Evolutionary conservation across 2,329 filamentous ascomycete species (phyloP).

Genomic region (Aphanoascus verrucosus): DNA sequence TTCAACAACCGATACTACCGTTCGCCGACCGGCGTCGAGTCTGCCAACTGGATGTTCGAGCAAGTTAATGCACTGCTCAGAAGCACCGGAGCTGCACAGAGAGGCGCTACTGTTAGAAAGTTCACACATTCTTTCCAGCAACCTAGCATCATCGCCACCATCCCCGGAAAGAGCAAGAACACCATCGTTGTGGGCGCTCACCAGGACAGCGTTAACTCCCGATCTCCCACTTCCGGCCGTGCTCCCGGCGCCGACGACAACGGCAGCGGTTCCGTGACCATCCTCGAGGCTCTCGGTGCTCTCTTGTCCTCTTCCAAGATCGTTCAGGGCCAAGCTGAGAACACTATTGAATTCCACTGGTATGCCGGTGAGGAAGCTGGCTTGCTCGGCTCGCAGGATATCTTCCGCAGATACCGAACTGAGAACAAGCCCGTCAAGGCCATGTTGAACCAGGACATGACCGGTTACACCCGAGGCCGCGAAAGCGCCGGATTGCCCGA

Average conservation of each 20-base stretch:
- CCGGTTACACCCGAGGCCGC: conserved; percentile 6
- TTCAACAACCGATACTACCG: conserved; percentile 11
- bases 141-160: conserved; percentile 6
- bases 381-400: conserved; percentile 6
- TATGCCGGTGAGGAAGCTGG: conserved; percentile 11
- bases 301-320: conserved; percentile 5
- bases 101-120: not conserved
- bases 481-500: conserved; percentile 5
- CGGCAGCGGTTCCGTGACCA: conserved; percentile 6
- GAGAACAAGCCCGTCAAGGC: conserved; percentile 6
- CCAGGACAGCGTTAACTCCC: conserved; percentile 9
- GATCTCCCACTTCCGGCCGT: not conserved
- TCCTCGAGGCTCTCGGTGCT: conserved; percentile 3
- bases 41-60: conserved; percentile 9
- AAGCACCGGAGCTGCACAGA: not conserved
- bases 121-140: conserved; percentile 8
- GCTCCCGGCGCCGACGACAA: conserved; percentile 13
- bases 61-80: not conserved
- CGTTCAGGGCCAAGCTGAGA: conserved; percentile 1
- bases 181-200: conserved; percentile 11
- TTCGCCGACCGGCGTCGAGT: conserved; percentile 1
- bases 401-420: conserved; percentile 6
- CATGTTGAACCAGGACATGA: conserved; percentile 12
- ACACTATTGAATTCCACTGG: conserved; percentile 14
- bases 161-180: conserved; percentile 8